phyloP scores from a whole-genome alignment of 768 basidiomycete species.

The Rhodotorula diobovata region DNA sequence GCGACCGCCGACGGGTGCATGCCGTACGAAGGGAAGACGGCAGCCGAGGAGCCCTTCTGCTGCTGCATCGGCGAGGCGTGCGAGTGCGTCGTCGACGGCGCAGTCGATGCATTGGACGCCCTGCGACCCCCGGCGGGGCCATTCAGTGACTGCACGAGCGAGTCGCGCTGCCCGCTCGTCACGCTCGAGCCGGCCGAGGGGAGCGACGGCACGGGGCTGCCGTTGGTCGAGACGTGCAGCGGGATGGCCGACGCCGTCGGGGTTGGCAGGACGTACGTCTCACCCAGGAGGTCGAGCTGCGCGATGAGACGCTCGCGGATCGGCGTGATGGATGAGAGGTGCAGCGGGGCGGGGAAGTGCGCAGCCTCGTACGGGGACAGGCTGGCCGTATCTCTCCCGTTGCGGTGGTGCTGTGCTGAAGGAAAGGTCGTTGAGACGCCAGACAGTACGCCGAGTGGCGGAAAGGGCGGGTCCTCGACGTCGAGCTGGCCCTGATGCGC shows the following conservation, averaged over 20 bases:
- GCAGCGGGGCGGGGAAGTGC: constrained; percentile 22
- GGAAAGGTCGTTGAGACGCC: not conserved
- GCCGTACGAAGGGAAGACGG: constrained; percentile 3
- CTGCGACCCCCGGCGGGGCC: not conserved
- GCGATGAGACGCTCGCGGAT: constrained; percentile 22
- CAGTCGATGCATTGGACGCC: constrained; percentile 11
- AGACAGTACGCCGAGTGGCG: not conserved
- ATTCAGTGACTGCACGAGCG: not conserved
- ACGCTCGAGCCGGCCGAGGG: not conserved
- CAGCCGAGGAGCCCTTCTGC: not conserved
- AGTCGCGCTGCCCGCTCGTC: constrained; percentile 6
- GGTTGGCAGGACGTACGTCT: not conserved
- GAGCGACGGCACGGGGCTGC: not conserved
- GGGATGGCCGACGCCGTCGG: not conserved
- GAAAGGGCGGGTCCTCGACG: constrained; percentile 21
- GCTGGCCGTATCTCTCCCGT: not conserved
- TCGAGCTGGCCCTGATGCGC: constrained; percentile 15
- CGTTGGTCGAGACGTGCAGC: not conserved
- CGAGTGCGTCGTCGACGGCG: constrained; percentile 4
- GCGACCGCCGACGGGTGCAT: not conserved
- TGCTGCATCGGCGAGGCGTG: not conserved
- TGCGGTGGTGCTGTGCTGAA: not conserved
- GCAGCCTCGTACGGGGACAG: constrained; percentile 19
- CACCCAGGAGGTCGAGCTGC: constrained; percentile 27
- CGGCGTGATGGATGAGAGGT: constrained; percentile 5